Percentiles rank a stretch among this genome's conserved stretches.
Conservation (phyloP, 768 basidiomycete genomes). For the Lactarius vividus region DNA sequence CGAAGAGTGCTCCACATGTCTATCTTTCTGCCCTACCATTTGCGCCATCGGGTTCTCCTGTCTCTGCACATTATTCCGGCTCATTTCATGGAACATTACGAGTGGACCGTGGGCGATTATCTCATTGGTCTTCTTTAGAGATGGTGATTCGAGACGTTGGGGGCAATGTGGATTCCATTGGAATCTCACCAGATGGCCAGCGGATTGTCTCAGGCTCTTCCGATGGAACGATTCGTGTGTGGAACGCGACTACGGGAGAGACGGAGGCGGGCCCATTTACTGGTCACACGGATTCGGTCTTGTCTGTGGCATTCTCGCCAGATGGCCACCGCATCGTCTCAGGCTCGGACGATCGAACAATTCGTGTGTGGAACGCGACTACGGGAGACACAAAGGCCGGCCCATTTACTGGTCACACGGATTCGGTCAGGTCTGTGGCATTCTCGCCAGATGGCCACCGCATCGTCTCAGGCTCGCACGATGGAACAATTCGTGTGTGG, state of each 20-base stretch:
- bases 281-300: neutral
- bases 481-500: too few relatives aligned
- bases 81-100: neutral
- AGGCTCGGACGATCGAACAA: neutral
- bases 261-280: neutral
- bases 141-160: neutral
- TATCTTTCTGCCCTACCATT: neutral
- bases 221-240: too few relatives aligned
- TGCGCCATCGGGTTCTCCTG: neutral
- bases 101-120: too few relatives aligned
- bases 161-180: neutral
- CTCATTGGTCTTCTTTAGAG: neutral
- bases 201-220: slow-evolving; percentile 10
- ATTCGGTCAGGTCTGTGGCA: too few relatives aligned
- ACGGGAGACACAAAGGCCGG: neutral
- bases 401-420: neutral
- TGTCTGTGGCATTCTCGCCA: neutral
- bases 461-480: too few relatives aligned
- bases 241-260: neutral
- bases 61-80: neutral
- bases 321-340: slow-evolving; percentile 29
- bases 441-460: too few relatives aligned
- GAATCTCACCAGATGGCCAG: slow-evolving; percentile 20
- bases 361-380: slow-evolving; percentile 3
- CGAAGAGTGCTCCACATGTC: too few relatives aligned